Percentiles rank a stretch among this genome's conserved stretches.
phyloP scores from a whole-genome alignment of 2,329 filamentous ascomycete species.

The Penicillium sp. region DNA sequence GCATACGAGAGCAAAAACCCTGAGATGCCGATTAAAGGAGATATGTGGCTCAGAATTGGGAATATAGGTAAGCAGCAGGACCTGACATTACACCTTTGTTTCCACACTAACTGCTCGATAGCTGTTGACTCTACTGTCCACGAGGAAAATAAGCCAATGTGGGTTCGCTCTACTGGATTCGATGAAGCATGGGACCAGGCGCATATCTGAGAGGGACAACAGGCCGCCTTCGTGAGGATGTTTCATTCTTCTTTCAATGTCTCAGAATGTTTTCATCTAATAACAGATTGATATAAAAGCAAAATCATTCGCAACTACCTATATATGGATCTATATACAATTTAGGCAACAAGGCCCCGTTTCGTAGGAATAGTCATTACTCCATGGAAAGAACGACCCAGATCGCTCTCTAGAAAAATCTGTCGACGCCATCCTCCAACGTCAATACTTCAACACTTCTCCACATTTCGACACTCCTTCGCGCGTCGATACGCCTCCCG shows the following conservation, averaged over 20 bases:
- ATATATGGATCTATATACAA: too few species aligned
- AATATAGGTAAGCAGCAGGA: constrained; percentile 40
- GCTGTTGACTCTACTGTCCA: constrained; percentile 38
- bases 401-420: too few species aligned
- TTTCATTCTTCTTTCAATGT: neutral
- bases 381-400: too few species aligned
- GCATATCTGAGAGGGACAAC: constrained; percentile 14
- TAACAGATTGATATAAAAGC: neutral
- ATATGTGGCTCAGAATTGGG: constrained; percentile 46
- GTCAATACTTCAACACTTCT: too few species aligned
- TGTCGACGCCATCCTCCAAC: too few species aligned
- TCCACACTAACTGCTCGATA: constrained; percentile 17
- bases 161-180: constrained; percentile 43
- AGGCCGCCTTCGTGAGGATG: neutral
- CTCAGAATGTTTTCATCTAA: too few species aligned
- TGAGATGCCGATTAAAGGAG: constrained; percentile 37
- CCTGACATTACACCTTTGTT: neutral
- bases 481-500: too few species aligned
- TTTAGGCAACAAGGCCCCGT: too few species aligned
- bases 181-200: constrained; percentile 40
- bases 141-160: constrained; percentile 25
- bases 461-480: too few species aligned
- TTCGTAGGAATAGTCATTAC: too few species aligned
- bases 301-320: too few species aligned
- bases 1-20: constrained; percentile 28